Evolutionary conservation across 192 early-diverging fungal genomes (phyloP).

Genomic region (Spizellomyces punctatus): DNA sequence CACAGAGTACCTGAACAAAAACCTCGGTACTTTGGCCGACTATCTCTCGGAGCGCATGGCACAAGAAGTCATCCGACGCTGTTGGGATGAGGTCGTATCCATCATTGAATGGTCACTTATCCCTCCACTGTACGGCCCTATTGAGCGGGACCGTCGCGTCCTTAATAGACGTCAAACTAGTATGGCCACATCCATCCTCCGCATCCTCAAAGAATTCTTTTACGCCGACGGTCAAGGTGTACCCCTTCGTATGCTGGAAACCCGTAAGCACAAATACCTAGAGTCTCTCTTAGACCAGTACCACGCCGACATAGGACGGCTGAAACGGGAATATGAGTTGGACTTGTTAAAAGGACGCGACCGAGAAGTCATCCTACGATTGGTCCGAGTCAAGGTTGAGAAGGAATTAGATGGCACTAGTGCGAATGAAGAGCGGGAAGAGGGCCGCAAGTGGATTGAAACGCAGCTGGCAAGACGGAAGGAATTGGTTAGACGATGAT

Average conservation of each 20-base stretch:
- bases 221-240: slow-evolving; percentile 55
- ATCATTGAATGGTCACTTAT: slow-evolving; percentile 43
- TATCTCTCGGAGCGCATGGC: slow-evolving; percentile 51
- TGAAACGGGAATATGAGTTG: slow-evolving; percentile 52
- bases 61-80: slow-evolving; percentile 59
- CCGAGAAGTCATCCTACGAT: slow-evolving; percentile 43
- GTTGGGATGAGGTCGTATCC: slow-evolving; percentile 54
- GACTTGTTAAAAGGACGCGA: slow-evolving; percentile 40
- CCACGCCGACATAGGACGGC: slow-evolving; percentile 35
- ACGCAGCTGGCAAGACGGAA: slow-evolving; percentile 43
- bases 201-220: slow-evolving; percentile 53
- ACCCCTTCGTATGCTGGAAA: slow-evolving; percentile 42
- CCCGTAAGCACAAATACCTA: slow-evolving; percentile 40
- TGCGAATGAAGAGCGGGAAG: slow-evolving; percentile 30
- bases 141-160: slow-evolving; percentile 46
- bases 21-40: slow-evolving; percentile 50
- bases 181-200: slow-evolving; percentile 37
- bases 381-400: slow-evolving; percentile 47
- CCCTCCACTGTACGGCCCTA: slow-evolving; percentile 56
- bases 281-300: slow-evolving; percentile 40
- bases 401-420: slow-evolving; percentile 24
- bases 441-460: slow-evolving; percentile 47
- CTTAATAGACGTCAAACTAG: slow-evolving; percentile 53
- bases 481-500: slow-evolving; percentile 17
- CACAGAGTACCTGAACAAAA: slow-evolving; percentile 60